Conservation (phyloP, 2,329 filamentous ascomycete genomes). For the Cladosporium oxysporum region DNA sequence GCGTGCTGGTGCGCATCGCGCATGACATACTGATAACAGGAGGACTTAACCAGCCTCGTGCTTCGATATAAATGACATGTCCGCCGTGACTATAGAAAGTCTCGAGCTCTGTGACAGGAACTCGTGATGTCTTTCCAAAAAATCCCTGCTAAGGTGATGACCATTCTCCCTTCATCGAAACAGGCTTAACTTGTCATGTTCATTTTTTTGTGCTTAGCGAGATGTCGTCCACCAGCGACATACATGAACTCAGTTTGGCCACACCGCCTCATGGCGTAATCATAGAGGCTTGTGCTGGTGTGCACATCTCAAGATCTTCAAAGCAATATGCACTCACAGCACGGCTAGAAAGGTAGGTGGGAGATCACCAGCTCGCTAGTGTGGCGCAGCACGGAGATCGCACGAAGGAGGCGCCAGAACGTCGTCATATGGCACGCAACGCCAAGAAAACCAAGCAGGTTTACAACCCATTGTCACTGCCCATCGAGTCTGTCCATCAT, state of each 20-base stretch:
- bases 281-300: not conserved
- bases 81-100: not conserved
- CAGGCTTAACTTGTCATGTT: not conserved
- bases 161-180: no score
- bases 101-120: not conserved
- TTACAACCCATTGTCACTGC: not conserved
- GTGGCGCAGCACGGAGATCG: slow-evolving; percentile 8
- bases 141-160: no score
- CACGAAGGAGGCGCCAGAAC: not conserved
- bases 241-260: not conserved
- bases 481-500: not conserved
- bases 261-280: not conserved
- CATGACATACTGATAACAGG: not conserved
- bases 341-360: not conserved
- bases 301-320: not conserved
- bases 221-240: not conserved
- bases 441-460: slow-evolving; percentile 3
- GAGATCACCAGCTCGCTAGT: not conserved
- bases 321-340: not conserved
- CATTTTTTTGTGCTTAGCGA: not conserved
- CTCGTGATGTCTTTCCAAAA: not conserved
- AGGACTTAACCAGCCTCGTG: not conserved
- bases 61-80: not conserved
- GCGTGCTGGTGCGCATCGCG: not conserved
- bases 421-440: not conserved